Percentiles rank a stretch among this genome's conserved stretches.
phyloP scores from a whole-genome alignment of 495 filamentous ascomycete species.

The Aspergillus ellipticus region DNA sequence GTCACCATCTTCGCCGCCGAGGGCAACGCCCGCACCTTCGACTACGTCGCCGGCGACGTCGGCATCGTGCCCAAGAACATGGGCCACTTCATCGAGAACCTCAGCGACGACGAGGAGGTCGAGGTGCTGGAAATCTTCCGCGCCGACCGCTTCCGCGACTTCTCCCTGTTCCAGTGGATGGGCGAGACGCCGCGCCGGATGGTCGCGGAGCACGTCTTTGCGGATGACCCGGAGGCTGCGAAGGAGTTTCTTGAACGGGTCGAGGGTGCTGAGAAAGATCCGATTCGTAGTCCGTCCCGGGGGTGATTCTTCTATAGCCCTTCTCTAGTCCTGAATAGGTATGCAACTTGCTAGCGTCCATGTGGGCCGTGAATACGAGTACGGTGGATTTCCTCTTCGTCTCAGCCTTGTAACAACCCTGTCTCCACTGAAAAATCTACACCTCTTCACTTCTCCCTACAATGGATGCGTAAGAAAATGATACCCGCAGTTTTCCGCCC shows the following conservation, averaged over 20 bases:
- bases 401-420: too few species aligned
- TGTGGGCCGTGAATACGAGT: too few species aligned
- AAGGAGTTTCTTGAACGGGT: conserved; percentile 54
- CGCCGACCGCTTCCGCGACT: conserved; percentile 56
- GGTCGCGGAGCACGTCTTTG: conserved; percentile 60
- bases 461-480: too few species aligned
- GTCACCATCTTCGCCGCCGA: conserved; percentile 7
- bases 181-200: conserved; percentile 59
- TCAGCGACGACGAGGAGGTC: conserved; percentile 46
- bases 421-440: too few species aligned
- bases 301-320: too few species aligned
- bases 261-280: conserved; percentile 43
- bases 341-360: too few species aligned
- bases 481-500: too few species aligned
- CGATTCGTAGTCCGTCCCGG: conserved; percentile 9
- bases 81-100: conserved; percentile 47
- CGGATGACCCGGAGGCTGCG: conserved; percentile 47
- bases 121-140: conserved; percentile 59
- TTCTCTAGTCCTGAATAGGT: too few species aligned
- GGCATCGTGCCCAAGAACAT: conserved; percentile 59
- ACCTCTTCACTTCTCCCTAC: too few species aligned
- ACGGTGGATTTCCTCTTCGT: too few species aligned
- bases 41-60: conserved; percentile 54
- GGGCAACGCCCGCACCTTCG: conserved; percentile 9
- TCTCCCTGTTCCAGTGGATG: conserved; percentile 67